A percentile compares a stretch with the other conserved stretches of the same genome.
These are phyloP conservation scores for Avicennia marina DNA, from an alignment of 257 asterid genomes.

Conservation along the genomic window DNA sequence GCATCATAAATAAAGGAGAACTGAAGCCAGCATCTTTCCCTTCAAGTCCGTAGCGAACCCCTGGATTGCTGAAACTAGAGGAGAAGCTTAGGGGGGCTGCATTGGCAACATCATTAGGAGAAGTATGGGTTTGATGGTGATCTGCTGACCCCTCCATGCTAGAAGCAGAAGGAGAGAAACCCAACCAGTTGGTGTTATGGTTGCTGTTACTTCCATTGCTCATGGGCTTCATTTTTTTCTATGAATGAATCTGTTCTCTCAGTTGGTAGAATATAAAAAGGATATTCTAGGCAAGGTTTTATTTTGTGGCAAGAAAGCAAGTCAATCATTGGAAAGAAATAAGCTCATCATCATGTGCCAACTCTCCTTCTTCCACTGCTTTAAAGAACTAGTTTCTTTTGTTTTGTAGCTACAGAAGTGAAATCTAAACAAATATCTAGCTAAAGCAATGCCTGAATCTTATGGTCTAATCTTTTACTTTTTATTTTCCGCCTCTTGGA, in stretches of 20 bases:
- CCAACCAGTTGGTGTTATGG: slow-evolving; percentile 59
- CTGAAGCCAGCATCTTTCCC: slow-evolving; percentile 44
- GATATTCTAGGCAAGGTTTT: too few relatives aligned
- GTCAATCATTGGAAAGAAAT: slow-evolving; percentile 74
- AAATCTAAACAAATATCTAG: slow-evolving; percentile 40
- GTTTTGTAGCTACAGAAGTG: slow-evolving; percentile 64
- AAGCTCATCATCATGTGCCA: slow-evolving; percentile 46
- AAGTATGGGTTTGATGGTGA: slow-evolving; percentile 31
- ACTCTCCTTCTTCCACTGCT: slow-evolving; percentile 16
- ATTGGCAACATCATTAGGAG: slow-evolving; percentile 31
- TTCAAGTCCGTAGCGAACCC: slow-evolving; percentile 51
- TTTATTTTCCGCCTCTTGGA: slow-evolving; percentile 25
- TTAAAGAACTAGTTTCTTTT: slow-evolving; percentile 25
- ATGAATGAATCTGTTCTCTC: too few relatives aligned
- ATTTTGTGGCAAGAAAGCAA: slow-evolving; percentile 32
- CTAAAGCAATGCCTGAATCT: slow-evolving; percentile 29
- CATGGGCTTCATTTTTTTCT: slow-evolving; percentile 37
- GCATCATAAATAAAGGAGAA: slow-evolving; percentile 71
- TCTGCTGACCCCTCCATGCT: slow-evolving; percentile 47
- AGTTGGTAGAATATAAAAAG: too few relatives aligned
- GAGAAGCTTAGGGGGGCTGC: slow-evolving; percentile 37
- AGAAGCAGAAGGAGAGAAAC: slow-evolving; percentile 77
- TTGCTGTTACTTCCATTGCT: slow-evolving; percentile 39
- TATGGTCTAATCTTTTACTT: slow-evolving; percentile 33
- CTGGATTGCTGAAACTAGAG: slow-evolving; percentile 43